phyloP scores from a whole-genome alignment of 495 filamentous ascomycete species.

The Hyaloscypha finlandica region DNA sequence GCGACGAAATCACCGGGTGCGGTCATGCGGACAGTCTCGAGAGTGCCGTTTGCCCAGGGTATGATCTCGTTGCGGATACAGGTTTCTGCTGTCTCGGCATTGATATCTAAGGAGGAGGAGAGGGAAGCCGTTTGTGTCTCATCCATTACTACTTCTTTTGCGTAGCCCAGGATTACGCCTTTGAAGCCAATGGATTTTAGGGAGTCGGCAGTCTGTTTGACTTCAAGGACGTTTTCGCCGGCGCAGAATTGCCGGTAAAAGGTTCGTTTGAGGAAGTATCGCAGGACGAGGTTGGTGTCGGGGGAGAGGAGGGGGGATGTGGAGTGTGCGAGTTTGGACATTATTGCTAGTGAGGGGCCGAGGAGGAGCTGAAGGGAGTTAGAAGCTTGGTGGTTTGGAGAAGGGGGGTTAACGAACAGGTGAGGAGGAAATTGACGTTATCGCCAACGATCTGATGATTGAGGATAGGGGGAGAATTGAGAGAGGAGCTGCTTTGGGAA shows the following conservation, averaged over 20 bases:
- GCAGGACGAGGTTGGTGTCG: slow-evolving; percentile 56
- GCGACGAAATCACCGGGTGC: slow-evolving; percentile 81
- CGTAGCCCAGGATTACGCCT: slow-evolving; percentile 79
- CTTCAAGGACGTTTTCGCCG: slow-evolving; percentile 65
- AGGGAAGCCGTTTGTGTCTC: slow-evolving; percentile 49
- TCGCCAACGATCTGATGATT: slow-evolving; percentile 76
- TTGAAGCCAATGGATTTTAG: slow-evolving; percentile 69
- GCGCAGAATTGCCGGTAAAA: slow-evolving; percentile 89
- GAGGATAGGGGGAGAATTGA: slow-evolving; percentile 71
- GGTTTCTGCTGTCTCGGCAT: slow-evolving; percentile 39
- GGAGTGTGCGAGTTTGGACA: slow-evolving; percentile 71
- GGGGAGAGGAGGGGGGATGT: slow-evolving; percentile 59
- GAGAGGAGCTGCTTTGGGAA: slow-evolving; percentile 50
- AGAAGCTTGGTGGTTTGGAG: neutral
- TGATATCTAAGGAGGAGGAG: slow-evolving; percentile 28
- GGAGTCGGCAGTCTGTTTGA: slow-evolving; percentile 55
- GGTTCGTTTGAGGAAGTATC: slow-evolving; percentile 66
- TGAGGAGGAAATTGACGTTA: slow-evolving; percentile 79
- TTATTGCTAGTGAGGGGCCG: slow-evolving; percentile 65
- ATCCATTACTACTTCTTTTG: slow-evolving; percentile 67
- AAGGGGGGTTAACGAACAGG: slow-evolving; percentile 33
- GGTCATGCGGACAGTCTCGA: slow-evolving; percentile 75
- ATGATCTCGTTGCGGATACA: slow-evolving; percentile 62
- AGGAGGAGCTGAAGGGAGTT: slow-evolving; percentile 52
- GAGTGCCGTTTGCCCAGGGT: slow-evolving; percentile 71